A percentile compares a stretch with the other conserved stretches of the same genome.
These are phyloP conservation scores for Debaryomyces castellii DNA, from an alignment of 805 yeast genomes.

Conservation along the genomic window DNA sequence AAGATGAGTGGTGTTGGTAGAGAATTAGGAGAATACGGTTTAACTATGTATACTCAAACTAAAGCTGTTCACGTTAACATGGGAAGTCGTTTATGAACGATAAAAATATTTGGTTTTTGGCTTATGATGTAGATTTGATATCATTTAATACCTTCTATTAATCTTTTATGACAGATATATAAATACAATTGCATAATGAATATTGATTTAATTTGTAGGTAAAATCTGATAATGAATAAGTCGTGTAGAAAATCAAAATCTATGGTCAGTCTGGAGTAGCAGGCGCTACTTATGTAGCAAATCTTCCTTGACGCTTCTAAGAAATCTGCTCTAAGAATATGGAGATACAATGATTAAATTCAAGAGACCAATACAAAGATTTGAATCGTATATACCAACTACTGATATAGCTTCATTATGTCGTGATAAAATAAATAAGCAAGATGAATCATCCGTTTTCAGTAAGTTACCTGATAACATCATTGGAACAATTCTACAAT, in stretches of 20 bases:
- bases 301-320: too few species aligned
- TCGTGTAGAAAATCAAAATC: too few species aligned
- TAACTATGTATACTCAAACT: constrained; percentile 67
- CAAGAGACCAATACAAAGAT: background rate
- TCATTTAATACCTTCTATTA: too few species aligned
- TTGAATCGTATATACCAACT: background rate
- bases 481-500: constrained; percentile 15
- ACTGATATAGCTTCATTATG: background rate
- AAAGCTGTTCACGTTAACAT: constrained; percentile 78
- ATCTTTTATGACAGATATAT: too few species aligned
- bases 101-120: too few species aligned
- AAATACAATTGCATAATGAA: too few species aligned
- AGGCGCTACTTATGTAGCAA: too few species aligned
- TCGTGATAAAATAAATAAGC: constrained; percentile 1
- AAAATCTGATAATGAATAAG: too few species aligned
- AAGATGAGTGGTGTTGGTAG: constrained; percentile 79
- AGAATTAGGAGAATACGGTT: constrained; percentile 75
- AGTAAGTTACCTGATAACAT: constrained; percentile 12
- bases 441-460: constrained; percentile 11
- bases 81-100: constrained; percentile 32
- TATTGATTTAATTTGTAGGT: too few species aligned
- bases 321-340: too few species aligned
- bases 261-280: too few species aligned
- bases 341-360: background rate
- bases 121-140: too few species aligned